Percentiles rank a stretch among this genome's conserved stretches.
Evolutionary conservation across 495 filamentous ascomycete genomes (phyloP).

Genomic region (Hyaloscypha variabilis): DNA sequence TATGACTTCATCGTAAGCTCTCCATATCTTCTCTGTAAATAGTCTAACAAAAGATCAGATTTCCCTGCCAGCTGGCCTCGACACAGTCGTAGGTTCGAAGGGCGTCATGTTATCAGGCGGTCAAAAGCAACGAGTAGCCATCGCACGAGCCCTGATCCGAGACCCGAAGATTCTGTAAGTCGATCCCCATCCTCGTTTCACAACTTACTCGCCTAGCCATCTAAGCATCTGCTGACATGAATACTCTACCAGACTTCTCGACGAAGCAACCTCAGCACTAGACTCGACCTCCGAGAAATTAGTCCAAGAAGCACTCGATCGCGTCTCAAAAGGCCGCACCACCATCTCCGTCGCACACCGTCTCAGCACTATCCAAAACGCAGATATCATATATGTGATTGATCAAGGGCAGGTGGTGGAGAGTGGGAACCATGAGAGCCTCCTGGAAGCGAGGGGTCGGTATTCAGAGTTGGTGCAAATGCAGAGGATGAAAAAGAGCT

Average conservation of each 20-base stretch:
- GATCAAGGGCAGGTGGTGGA: constrained; percentile 40
- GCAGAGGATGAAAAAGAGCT: neutral
- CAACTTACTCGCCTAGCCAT: neutral
- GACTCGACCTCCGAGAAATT: constrained; percentile 55
- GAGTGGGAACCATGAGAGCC: constrained; percentile 16
- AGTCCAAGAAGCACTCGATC: constrained; percentile 66
- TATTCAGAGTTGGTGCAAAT: neutral
- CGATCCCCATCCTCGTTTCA: no score
- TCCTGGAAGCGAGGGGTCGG: constrained; percentile 1
- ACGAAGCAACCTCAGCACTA: constrained; percentile 70
- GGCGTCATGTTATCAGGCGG: constrained; percentile 72
- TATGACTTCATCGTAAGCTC: constrained; percentile 43
- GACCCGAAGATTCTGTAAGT: constrained; percentile 73
- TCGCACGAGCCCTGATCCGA: constrained; percentile 72
- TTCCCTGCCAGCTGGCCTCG: constrained; percentile 70
- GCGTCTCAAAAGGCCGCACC: constrained; percentile 54
- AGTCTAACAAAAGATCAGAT: constrained; percentile 24
- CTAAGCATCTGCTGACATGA: neutral
- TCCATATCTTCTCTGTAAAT: constrained; percentile 28
- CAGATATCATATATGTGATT: constrained; percentile 52
- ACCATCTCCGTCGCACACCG: constrained; percentile 70
- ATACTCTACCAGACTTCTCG: constrained; percentile 58
- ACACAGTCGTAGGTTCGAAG: constrained; percentile 73
- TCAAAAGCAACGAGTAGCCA: constrained; percentile 72
- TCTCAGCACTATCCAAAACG: constrained; percentile 49